Evolutionary conservation across 306 rosid species (phyloP).

Genomic region (Cucurbita ficifolia): DNA sequence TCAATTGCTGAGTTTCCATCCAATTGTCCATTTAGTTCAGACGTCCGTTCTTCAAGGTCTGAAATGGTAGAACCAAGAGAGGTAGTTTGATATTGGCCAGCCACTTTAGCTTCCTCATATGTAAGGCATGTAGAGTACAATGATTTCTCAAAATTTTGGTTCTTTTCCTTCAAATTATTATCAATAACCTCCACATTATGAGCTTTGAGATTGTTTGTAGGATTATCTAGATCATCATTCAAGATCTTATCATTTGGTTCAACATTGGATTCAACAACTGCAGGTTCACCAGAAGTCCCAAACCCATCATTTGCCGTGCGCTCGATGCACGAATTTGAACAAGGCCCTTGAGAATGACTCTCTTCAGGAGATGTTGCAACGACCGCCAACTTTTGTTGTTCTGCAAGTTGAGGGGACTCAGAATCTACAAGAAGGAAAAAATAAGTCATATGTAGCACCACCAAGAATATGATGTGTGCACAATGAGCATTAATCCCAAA

Average conservation of each 20-base stretch:
- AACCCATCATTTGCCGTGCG: slow-evolving; percentile 11
- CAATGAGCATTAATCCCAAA: neutral
- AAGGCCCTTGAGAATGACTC: slow-evolving; percentile 13
- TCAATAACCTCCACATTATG: neutral
- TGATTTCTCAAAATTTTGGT: slow-evolving; percentile 6
- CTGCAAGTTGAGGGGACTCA: slow-evolving; percentile 7
- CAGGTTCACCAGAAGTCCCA: slow-evolving; percentile 17
- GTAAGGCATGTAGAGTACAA: slow-evolving; percentile 12
- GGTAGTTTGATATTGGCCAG: slow-evolving; percentile 9
- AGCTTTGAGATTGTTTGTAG: neutral
- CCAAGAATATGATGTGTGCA: neutral
- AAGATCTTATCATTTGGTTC: slow-evolving; percentile 9
- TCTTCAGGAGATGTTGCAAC: slow-evolving; percentile 13
- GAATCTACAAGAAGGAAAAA: slow-evolving; percentile 30
- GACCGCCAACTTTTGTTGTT: slow-evolving; percentile 4
- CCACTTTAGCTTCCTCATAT: slow-evolving; percentile 12
- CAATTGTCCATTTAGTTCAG: slow-evolving; percentile 13
- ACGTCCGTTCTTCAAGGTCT: slow-evolving; percentile 8
- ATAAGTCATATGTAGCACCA: neutral
- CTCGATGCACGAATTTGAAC: slow-evolving; percentile 12
- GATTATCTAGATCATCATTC: neutral
- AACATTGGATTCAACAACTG: slow-evolving; percentile 12
- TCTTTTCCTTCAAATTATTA: slow-evolving; percentile 21
- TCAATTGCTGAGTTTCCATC: slow-evolving; percentile 5
- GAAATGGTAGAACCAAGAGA: slow-evolving; percentile 4